Percentiles rank a stretch among this genome's conserved stretches.
Conservation (phyloP, 805 yeast species). For the Debaryomyces tyrocola region DNA sequence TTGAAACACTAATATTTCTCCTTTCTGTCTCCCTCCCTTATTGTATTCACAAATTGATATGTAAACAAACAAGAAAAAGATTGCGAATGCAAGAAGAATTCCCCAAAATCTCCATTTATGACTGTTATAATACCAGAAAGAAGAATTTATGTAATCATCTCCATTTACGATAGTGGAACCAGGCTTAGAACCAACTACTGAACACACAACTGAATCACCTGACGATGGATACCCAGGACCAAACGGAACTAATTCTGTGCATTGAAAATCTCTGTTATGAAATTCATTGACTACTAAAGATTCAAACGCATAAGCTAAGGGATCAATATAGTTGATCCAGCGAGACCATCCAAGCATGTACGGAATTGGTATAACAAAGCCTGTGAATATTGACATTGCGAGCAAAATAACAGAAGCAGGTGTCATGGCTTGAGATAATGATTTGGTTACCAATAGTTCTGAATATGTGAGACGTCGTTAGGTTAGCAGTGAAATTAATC, state of each 20-base stretch:
- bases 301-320: constrained; percentile 59
- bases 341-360: constrained; percentile 63
- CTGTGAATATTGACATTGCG: constrained; percentile 51
- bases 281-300: constrained; percentile 60
- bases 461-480: constrained; percentile 56
- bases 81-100: constrained; percentile 52
- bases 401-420: constrained; percentile 54
- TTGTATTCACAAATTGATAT: constrained; percentile 53
- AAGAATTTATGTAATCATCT: constrained; percentile 25
- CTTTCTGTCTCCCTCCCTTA: constrained; percentile 65
- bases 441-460: constrained; percentile 50
- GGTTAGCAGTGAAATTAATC: constrained; percentile 43
- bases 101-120: constrained; percentile 68
- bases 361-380: constrained; percentile 58
- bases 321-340: constrained; percentile 63
- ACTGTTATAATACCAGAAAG: constrained; percentile 42
- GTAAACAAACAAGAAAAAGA: constrained; percentile 56
- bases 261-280: constrained; percentile 42
- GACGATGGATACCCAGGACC: constrained; percentile 32
- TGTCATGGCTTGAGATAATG: constrained; percentile 56
- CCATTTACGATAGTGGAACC: constrained; percentile 16
- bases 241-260: constrained; percentile 52
- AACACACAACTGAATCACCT: constrained; percentile 15
- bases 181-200: constrained; percentile 19
- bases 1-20: constrained; percentile 65